Conservation (phyloP, 176 grass and related monocot species). For the Lolium rigidum region DNA sequence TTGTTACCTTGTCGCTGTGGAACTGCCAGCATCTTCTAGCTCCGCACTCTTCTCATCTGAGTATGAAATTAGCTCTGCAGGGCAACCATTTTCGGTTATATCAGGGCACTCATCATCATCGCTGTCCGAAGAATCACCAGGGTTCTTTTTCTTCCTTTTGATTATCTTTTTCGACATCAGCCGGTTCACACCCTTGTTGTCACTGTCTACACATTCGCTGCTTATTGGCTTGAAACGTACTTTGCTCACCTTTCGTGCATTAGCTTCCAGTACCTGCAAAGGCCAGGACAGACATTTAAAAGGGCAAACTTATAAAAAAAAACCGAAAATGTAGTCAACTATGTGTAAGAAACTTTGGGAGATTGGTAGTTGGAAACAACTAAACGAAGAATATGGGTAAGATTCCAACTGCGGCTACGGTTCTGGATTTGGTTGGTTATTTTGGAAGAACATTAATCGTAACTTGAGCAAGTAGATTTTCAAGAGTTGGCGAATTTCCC, state of each 20-base stretch:
- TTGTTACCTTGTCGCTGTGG: conserved; percentile 43
- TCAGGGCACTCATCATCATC: conserved; percentile 36
- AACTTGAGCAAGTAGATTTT: not conserved
- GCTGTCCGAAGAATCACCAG: not conserved
- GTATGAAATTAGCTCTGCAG: conserved; percentile 50
- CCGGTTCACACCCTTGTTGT: conserved; percentile 58
- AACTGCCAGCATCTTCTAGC: conserved; percentile 51
- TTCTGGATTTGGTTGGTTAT: not conserved
- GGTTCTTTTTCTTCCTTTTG: conserved; percentile 68
- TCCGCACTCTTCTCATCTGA: conserved; percentile 37
- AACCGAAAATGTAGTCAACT: not conserved
- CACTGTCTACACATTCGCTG: conserved; percentile 55
- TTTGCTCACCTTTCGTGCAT: conserved; percentile 75
- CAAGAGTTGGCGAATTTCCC: too few relatives aligned
- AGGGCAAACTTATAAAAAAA: not conserved
- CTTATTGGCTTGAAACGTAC: conserved; percentile 78
- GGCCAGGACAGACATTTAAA: not conserved
- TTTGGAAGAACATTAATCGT: not conserved
- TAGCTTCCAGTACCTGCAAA: conserved; percentile 73
- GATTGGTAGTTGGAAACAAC: not conserved
- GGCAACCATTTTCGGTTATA: conserved; percentile 52
- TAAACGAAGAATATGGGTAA: not conserved
- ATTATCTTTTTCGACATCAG: conserved; percentile 65
- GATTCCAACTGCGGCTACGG: not conserved
- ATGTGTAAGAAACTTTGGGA: not conserved